Conservation (phyloP, 352 stramenopile genomes). For the Phytophthora palmivora region DNA sequence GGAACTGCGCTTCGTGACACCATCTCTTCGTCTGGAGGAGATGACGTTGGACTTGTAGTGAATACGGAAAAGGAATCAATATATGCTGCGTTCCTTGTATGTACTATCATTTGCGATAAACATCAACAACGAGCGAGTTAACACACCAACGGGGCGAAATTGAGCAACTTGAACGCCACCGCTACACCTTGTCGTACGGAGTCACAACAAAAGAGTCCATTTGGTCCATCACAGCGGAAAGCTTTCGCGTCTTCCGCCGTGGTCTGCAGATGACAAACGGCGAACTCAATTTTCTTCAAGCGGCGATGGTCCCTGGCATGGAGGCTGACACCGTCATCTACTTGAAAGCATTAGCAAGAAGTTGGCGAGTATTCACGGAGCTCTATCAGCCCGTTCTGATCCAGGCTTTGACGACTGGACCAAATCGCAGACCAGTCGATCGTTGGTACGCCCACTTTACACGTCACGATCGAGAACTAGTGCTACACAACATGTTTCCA, state of each 20-base stretch:
- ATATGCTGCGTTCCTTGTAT: no score
- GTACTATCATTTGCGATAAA: no score
- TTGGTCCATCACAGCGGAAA: conserved; percentile 4
- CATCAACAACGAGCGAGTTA: background rate
- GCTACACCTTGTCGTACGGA: background rate
- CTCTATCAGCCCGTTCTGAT: background rate
- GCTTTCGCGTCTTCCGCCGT: conserved; percentile 1
- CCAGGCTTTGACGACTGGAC: background rate
- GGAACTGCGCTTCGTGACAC: conserved; percentile 23
- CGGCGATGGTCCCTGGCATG: background rate
- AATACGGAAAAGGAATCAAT: background rate
- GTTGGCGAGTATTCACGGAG: conserved; percentile 5
- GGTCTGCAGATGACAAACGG: background rate
- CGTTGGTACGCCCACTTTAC: background rate
- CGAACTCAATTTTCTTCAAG: background rate
- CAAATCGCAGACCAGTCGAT: background rate
- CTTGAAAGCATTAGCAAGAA: conserved; percentile 1
- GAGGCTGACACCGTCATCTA: conserved; percentile 3
- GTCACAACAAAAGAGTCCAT: conserved; percentile 2
- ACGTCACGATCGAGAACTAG: background rate
- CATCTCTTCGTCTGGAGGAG: conserved; percentile 16
- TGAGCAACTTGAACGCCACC: background rate
- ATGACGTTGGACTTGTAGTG: conserved; percentile 3
- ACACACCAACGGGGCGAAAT: conserved; percentile 5
- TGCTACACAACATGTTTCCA: conserved; percentile 6